These are phyloP conservation scores for Penicillium sp. DNA, from an alignment of 2,329 filamentous ascomycete genomes.

Conservation along the genomic window DNA sequence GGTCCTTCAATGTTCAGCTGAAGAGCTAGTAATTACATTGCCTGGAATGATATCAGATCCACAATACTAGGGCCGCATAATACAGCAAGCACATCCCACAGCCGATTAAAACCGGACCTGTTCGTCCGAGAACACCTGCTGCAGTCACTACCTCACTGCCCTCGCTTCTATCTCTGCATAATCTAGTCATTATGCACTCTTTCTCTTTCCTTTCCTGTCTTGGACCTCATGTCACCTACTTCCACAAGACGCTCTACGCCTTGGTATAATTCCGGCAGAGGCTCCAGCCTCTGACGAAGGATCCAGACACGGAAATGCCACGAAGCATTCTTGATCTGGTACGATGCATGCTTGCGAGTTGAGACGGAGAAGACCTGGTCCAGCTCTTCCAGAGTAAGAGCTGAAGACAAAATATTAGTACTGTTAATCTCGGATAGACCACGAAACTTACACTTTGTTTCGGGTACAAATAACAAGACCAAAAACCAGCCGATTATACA, in stretches of 20 bases:
- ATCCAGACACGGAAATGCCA: constrained; percentile 44
- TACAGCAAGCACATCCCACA: background rate
- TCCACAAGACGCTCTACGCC: constrained; percentile 26
- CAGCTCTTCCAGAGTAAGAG: constrained; percentile 46
- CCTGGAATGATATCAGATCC: background rate
- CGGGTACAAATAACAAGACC: constrained; percentile 52
- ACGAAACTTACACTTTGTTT: constrained; percentile 43
- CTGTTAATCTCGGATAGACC: background rate
- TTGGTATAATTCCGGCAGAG: constrained; percentile 36
- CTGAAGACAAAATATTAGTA: constrained; percentile 22
- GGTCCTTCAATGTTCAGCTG: background rate
- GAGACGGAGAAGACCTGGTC: constrained; percentile 56
- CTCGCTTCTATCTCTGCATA: background rate
- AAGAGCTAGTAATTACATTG: background rate
- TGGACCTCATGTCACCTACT: constrained; percentile 6
- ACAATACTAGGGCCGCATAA: background rate
- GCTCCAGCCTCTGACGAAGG: constrained; percentile 37
- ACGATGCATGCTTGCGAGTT: constrained; percentile 44
- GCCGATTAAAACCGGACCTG: background rate
- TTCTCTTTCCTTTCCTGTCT: background rate
- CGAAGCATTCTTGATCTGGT: constrained; percentile 38
- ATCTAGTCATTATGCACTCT: background rate
- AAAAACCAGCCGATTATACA: constrained; percentile 55
- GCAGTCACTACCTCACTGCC: background rate
- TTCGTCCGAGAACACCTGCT: background rate